A percentile compares a stretch with the other conserved stretches of the same genome.
Conservation (phyloP, 768 basidiomycete species). For the Mrakia frigida region DNA sequence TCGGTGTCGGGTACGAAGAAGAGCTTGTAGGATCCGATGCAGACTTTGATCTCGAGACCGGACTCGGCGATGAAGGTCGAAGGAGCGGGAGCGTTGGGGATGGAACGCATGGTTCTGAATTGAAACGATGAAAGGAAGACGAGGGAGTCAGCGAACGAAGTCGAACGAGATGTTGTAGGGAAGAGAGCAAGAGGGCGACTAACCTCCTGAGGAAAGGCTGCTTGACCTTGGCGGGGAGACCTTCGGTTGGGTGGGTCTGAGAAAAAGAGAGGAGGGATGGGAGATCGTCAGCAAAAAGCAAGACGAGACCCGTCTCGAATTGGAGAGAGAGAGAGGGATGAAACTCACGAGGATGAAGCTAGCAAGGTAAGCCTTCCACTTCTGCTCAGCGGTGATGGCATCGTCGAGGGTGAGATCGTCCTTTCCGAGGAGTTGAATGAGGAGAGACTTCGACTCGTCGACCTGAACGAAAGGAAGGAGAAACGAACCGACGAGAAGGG, state of each 20-base stretch:
- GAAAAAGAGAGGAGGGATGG: background rate
- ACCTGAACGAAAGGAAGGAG: constrained; percentile 35
- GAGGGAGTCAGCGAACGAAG: background rate
- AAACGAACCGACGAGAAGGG: background rate
- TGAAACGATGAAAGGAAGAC: too few species aligned
- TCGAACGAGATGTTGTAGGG: background rate
- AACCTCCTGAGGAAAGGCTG: constrained; percentile 45
- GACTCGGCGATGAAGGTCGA: constrained; percentile 44
- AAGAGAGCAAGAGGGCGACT: background rate
- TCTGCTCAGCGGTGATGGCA: constrained; percentile 45
- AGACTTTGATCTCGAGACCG: constrained; percentile 74
- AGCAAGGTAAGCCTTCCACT: constrained; percentile 49
- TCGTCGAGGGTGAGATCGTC: constrained; percentile 50
- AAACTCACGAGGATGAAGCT: constrained; percentile 45
- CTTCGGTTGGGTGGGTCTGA: constrained; percentile 47
- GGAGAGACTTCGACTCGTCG: constrained; percentile 38
- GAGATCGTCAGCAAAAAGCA: background rate
- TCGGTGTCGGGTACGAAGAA: constrained; percentile 65
- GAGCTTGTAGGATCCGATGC: constrained; percentile 62
- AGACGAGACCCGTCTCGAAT: background rate
- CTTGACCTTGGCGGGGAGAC: constrained; percentile 44
- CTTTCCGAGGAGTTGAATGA: constrained; percentile 47
- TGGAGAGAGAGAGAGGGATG: background rate
- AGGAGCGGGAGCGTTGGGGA: constrained; percentile 6
- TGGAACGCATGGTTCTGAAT: constrained; percentile 15